These are phyloP conservation scores for Coniferiporia weirii DNA, from an alignment of 1,284 basidiomycete species.

Conservation along the genomic window DNA sequence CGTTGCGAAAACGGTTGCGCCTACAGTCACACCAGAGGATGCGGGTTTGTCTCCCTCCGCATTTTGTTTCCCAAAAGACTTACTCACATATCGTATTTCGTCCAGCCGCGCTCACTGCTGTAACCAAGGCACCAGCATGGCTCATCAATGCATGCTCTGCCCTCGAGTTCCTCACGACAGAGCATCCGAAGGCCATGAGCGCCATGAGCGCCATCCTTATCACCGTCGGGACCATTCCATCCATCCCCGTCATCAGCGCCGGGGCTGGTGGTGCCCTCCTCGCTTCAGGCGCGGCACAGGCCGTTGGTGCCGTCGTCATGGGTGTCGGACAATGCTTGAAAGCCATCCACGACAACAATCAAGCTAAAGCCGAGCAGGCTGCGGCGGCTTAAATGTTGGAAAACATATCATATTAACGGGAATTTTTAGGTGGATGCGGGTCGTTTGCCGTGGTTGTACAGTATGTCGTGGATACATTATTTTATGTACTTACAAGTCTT, in stretches of 20 bases:
- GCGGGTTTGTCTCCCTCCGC: conserved; percentile 7
- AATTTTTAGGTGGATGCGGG: neutral
- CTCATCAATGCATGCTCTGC: conserved; percentile 68
- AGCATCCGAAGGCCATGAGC: conserved; percentile 72
- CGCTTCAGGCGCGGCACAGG: conserved; percentile 65
- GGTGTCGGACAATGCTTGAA: conserved; percentile 56
- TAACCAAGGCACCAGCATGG: conserved; percentile 64
- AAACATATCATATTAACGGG: neutral
- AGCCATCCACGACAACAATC: conserved; percentile 34
- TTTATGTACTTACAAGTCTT: neutral
- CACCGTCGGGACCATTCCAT: conserved; percentile 65
- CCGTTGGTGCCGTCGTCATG: conserved; percentile 68
- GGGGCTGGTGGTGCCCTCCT: conserved; percentile 65
- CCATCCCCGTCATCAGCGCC: conserved; percentile 59
- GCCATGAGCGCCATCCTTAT: conserved; percentile 70
- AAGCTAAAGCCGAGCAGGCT: conserved; percentile 21
- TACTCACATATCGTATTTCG: neutral
- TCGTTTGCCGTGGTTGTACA: neutral
- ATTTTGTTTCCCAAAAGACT: conserved; percentile 10
- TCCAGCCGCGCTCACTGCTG: conserved; percentile 40
- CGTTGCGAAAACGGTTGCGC: conserved; percentile 1
- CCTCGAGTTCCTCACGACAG: conserved; percentile 63
- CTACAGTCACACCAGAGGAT: conserved; percentile 8
- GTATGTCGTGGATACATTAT: neutral
- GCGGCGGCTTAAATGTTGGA: neutral